Evolutionary conservation across 1,284 basidiomycete species (phyloP), one percentile per base, ranked within the genome.

Genomic region (Golubevia pallescens): DNA sequence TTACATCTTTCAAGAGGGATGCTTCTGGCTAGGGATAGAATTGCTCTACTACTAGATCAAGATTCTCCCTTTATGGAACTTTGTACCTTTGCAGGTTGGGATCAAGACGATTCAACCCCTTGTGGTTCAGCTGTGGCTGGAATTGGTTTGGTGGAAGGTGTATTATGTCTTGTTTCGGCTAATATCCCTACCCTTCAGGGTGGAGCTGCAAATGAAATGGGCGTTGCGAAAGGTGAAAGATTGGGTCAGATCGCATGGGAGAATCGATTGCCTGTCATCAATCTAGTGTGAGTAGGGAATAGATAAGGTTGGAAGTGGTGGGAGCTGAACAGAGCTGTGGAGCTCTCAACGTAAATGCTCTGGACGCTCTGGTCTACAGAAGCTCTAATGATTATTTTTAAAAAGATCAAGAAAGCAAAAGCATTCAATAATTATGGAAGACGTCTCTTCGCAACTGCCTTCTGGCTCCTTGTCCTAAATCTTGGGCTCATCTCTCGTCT

Each of bases 1-100:
- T 16, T 48, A 13, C 42, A 48, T 48, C 42, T 48, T 13, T 48
- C 42, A 13, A 38, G 34, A 38, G 34, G 34, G 5, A 38, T 38
- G 34, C 34, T 38, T 38, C 10, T 38, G n/a, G 55, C 55, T 13
- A 34, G 23, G 23, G 55, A 57, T 34, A 24, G 55, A 24, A 57
- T 57, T n/a, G 55, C 55, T 57, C n/a, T 57, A 24, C n/a, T 57
- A 34, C n/a, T 57, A 24, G 55, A 57, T 34, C 23, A 57, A 24
- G 55, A 34, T 24, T 24, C 23, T 57, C 55, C 55, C 14, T 57
- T 57, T n/a, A 24, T 57, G 23, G 55, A 57, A 57, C n/a, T 57
- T 2, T 34, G 23, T 57, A 24, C 55, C 23, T 34, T 57, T 16
- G 32, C 32, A 14, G 55, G 55, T 24, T 34, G 8, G 8, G 32